Evolutionary conservation across 2,329 filamentous ascomycete genomes (phyloP), one percentile per base, ranked within the genome.

Genomic region (Pseudocercospora crystallina): DNA sequence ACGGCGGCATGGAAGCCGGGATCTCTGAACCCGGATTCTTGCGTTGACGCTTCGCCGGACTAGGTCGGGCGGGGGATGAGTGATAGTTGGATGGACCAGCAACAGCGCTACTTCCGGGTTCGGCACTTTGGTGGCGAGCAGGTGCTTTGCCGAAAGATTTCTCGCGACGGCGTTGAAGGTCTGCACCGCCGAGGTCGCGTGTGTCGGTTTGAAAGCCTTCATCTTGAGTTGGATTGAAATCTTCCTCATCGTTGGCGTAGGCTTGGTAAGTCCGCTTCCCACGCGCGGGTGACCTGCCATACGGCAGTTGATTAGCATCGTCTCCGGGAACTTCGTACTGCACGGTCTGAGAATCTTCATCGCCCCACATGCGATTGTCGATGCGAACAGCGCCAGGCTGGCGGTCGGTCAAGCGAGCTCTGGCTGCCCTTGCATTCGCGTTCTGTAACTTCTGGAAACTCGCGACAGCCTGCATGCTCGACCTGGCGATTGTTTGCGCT

Each of bases 151-250:
- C 32, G 12, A 66, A 63, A 5, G 64, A 63, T 1, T 64, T 63
- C 64, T 74, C 57, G 56, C 61, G 39, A 51, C 72, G 68, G 46
- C 72, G 65, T 53, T 66, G 54, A 26, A 7, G 4, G 50, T 66
- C 59, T 5, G 68, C 61, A 30, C 47, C 51, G 17, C 58, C 37
- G 2, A 61, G 56, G 7, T 63, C 61, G 10, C 73, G 72, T 5
- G 61, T 61, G 43, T 71, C 67, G 2, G 63, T 63, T 34, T 76
- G 71, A 50, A 79, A 80, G 1, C 68, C 75, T 38, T 74, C 72
- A 8, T 76, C 73, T 40, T 71, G 66, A 8, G 66, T 66, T 0
- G 65, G 56, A 10, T 60, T 50, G 10, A 51, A 53, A 11, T 51
- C 49, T 1, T 51, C 49, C 10, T 62, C 60, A 4, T 68, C 65